Base-by-base conservation (phyloP, 208 protist species). In the Vickermania spadyakhi region DNA sequence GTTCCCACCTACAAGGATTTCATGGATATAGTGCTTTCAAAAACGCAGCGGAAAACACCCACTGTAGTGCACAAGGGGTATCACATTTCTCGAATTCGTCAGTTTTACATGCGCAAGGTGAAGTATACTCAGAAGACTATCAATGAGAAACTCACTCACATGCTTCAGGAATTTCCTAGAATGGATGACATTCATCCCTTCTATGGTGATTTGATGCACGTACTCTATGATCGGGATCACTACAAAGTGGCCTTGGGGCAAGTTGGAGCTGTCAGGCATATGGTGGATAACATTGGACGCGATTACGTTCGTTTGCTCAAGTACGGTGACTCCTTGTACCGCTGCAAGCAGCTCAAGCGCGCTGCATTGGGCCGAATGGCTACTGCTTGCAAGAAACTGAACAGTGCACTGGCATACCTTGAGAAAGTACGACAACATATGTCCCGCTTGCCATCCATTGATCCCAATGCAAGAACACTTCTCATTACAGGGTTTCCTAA, bases 381-480 rank as follows among this genome's bases (percentile, higher is more conserved):
- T 30, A 99, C 98, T 22, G 71, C 98, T 2, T 96, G 99, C 78
- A 97, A 97, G 66, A 98, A 98, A 64, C 91, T 98, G 26, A 91
- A 89, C 31, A 80, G 85, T 55, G 86, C 84, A 1, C 81, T 99
- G 51, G 81, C 77, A 1, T 99, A 99, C 74, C 84, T 99, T 7
- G 99, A 99, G 86, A 98, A 99, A 71, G 98, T 99, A 11, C 83
- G 99, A 14, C 98, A 99, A 86, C 99, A 99, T 90, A 94, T 99
- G 76, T 86, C 96, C 2, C 92, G 99, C 79, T 75, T 99, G 3
- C 99, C 99, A 3, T 94, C 89, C 2, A 99, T 99, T 73, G 98
- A 99, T 79, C 99, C 99, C 58, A 98, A 96, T 67, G 94, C 97
- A 3, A 87, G 97, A 56, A 99, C 99, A 2, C 71, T 99, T 14